A percentile compares a stretch with the other conserved stretches of the same genome.
These are phyloP conservation scores for Paecilomyces formosus DNA, from an alignment of 2,329 filamentous ascomycete genomes.

Conservation along the genomic window DNA sequence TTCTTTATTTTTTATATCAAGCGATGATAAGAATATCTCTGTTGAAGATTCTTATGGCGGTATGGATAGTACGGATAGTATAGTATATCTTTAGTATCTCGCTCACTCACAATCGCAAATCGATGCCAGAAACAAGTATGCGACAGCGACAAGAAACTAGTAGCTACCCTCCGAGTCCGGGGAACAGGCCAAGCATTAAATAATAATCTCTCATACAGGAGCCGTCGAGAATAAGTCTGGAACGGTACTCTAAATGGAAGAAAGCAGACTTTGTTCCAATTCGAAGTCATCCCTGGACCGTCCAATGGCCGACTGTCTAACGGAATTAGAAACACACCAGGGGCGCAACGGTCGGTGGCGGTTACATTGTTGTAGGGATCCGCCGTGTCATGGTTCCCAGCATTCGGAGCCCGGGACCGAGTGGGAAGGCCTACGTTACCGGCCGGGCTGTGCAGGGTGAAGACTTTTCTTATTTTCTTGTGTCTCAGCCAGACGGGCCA, in stretches of 20 bases:
- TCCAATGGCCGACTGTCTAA: not conserved
- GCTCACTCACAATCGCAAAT: too few species aligned
- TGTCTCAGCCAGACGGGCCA: not conserved
- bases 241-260: not conserved
- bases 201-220: not conserved
- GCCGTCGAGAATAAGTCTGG: not conserved
- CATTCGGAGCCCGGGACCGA: not conserved
- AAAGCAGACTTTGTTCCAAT: not conserved
- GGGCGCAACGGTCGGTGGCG: not conserved
- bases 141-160: not conserved
- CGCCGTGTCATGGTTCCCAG: not conserved
- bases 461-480: not conserved
- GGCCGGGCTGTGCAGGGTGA: not conserved
- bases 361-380: not conserved
- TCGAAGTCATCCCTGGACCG: not conserved
- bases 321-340: not conserved
- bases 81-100: too few species aligned
- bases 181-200: not conserved
- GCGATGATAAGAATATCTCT: too few species aligned
- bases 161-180: not conserved
- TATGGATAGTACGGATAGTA: too few species aligned
- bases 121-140: not conserved
- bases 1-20: not conserved
- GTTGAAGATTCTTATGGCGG: too few species aligned
- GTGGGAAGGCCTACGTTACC: not conserved